Evolutionary conservation across 441 rosid species (phyloP).

Genomic region (Sinapis alba): DNA sequence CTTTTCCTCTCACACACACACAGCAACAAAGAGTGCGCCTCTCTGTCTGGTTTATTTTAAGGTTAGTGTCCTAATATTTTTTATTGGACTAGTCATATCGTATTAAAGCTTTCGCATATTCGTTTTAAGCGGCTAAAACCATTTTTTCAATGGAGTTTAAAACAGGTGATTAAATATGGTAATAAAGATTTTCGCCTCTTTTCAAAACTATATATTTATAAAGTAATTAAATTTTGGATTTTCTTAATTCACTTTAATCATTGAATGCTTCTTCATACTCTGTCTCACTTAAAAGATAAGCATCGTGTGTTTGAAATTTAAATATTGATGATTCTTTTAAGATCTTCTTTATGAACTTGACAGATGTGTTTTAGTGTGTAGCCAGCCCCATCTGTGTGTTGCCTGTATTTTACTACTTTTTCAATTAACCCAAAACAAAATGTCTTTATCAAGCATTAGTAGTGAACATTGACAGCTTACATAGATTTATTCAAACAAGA

Average conservation of each 20-base stretch:
- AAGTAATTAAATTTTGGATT: neutral
- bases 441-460: neutral
- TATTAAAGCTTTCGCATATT: neutral
- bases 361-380: slow-evolving; percentile 29
- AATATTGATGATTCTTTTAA: slow-evolving; percentile 18
- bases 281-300: neutral
- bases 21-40: slow-evolving; percentile 11
- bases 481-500: slow-evolving; percentile 12
- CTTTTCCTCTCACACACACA: neutral
- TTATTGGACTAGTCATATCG: slow-evolving; percentile 23
- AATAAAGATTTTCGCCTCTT: neutral
- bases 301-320: neutral
- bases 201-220: neutral
- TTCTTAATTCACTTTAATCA: neutral
- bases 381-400: slow-evolving; percentile 24
- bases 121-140: slow-evolving; percentile 36
- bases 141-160: slow-evolving; percentile 17
- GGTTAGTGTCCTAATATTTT: too few relatives aligned
- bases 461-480: slow-evolving; percentile 8
- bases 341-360: slow-evolving; percentile 17
- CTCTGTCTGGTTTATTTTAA: slow-evolving; percentile 1
- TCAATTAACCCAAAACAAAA: neutral
- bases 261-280: neutral
- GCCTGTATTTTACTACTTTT: neutral
- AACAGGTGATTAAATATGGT: slow-evolving; percentile 27